Percentiles rank a stretch among this genome's conserved stretches.
These are phyloP conservation scores for Neonothopanus nambi DNA, from an alignment of 1,284 basidiomycete genomes.

Conservation along the genomic window DNA sequence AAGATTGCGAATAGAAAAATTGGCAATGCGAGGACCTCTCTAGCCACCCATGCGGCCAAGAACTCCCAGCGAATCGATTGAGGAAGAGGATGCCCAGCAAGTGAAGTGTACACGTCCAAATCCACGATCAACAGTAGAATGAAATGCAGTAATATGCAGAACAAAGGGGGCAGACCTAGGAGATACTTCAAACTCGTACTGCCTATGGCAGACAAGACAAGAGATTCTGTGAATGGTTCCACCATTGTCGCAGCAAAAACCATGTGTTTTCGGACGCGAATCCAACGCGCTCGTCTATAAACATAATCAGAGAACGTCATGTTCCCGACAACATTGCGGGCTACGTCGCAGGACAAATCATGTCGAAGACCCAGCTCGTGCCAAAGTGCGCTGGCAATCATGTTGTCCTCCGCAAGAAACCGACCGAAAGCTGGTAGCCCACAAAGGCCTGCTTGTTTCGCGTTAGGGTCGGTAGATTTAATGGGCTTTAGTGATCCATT, in stretches of 20 bases:
- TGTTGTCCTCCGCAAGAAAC: constrained; percentile 94
- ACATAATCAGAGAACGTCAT: constrained; percentile 84
- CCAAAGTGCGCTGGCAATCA: constrained; percentile 89
- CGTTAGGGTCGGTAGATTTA: constrained; percentile 25
- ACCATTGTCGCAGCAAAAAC: constrained; percentile 78
- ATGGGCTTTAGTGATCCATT: constrained; percentile 59
- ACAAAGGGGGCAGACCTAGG: constrained; percentile 47
- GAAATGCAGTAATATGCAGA: constrained; percentile 61
- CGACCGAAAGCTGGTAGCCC: constrained; percentile 81
- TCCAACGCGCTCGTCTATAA: constrained; percentile 87
- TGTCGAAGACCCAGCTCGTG: constrained; percentile 87
- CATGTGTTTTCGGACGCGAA: constrained; percentile 93
- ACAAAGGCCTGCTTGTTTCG: constrained; percentile 33
- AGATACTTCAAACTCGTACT: constrained; percentile 58
- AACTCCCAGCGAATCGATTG: constrained; percentile 56
- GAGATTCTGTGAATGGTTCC: constrained; percentile 88
- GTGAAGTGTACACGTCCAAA: constrained; percentile 70
- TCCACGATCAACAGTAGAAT: constrained; percentile 66
- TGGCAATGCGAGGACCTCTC: constrained; percentile 82
- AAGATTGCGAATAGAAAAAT: constrained; percentile 82
- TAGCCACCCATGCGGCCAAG: constrained; percentile 71
- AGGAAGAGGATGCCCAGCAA: constrained; percentile 69
- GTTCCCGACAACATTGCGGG: constrained; percentile 83
- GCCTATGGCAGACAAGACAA: constrained; percentile 69
- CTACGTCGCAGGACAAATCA: constrained; percentile 86